Base-by-base conservation (phyloP, 2,329 filamentous ascomycete species). In the Pestalotiopsis sp. region DNA sequence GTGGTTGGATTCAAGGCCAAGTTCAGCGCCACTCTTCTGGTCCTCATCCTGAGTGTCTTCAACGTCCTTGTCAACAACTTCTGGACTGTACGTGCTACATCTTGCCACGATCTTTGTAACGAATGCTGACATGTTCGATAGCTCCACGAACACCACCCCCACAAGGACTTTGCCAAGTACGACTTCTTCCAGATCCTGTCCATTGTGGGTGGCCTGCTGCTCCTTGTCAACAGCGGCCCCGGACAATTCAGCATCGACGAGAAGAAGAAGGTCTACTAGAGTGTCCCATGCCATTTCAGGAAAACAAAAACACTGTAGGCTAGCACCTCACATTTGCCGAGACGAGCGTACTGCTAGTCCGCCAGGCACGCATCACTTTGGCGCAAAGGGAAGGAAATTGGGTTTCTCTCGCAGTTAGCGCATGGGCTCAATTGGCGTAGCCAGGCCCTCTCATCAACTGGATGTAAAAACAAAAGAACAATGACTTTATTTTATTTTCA, bases 161-260 rank as follows among this genome's bases (percentile, higher is more conserved):
- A 98, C 88, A 98, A 98, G 90, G 96, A 99, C 83, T 99, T 99
- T 80, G 96, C 96, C 87, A 99, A 99, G 86, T 99, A 99, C 89
- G 96, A 99, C 82, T 99, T 99, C 88, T 99, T 99, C 91, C 96
- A 99, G 87, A 98, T 98, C 76, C 88, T 99, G 67, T 99, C 96
- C 66, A 99, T 99, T 80, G 95, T 98, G 73, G 96, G 96, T 73
- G 96, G 96, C 81, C 93, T 99, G 69, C 88, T 99, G 69, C 91
- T 99, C 73, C 90, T 99, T 74, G 95, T 98, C 84, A 99, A 99
- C 90, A 98, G 96, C 89, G 96, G 96, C 71, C 96, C 96, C 11
- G 96, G 96, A 72, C 95, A 97, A 82, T 93, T 98, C 87, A 97
- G 93, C 81, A 95, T 98, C 82, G 96, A 99, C 83, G 96, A 99